phyloP scores from a whole-genome alignment of 2,329 filamentous ascomycete species.

The Amylocarpus encephaloides region DNA sequence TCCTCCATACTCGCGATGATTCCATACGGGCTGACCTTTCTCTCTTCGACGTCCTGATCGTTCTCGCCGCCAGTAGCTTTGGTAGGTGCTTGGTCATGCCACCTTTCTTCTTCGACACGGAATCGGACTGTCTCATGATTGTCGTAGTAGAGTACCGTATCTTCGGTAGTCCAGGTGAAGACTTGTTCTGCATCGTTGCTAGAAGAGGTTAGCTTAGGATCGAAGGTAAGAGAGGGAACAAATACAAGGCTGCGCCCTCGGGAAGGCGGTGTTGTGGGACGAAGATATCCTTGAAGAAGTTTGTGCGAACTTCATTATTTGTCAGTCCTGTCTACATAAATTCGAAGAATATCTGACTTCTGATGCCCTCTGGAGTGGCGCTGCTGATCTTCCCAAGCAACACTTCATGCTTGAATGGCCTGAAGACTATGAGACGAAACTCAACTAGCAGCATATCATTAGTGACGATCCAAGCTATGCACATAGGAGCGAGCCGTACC shows the following conservation, averaged over 20 bases:
- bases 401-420: conserved; percentile 92
- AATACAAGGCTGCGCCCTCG: conserved; percentile 66
- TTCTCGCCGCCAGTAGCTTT: conserved; percentile 57
- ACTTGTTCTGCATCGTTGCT: conserved; percentile 70
- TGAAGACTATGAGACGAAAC: conserved; percentile 88
- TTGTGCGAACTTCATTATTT: conserved; percentile 57
- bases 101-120: conserved; percentile 78
- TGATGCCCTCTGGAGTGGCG: conserved; percentile 65
- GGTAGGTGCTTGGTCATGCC: conserved; percentile 81
- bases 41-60: conserved; percentile 41
- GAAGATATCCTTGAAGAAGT: conserved; percentile 92
- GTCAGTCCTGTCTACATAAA: neutral
- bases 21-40: conserved; percentile 60
- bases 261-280: conserved; percentile 70
- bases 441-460: conserved; percentile 56
- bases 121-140: conserved; percentile 84
- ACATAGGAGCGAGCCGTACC: conserved; percentile 43
- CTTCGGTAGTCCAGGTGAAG: conserved; percentile 76
- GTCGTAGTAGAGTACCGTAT: conserved; percentile 78
- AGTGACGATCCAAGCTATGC: neutral
- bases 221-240: neutral
- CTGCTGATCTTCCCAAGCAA: conserved; percentile 77
- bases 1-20: conserved; percentile 61
- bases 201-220: conserved; percentile 6
- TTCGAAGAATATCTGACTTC: conserved; percentile 41